A percentile compares a stretch with the other conserved stretches of the same genome.
Conservation (phyloP, 495 filamentous ascomycete species). For the Talaromyces borbonicus region DNA sequence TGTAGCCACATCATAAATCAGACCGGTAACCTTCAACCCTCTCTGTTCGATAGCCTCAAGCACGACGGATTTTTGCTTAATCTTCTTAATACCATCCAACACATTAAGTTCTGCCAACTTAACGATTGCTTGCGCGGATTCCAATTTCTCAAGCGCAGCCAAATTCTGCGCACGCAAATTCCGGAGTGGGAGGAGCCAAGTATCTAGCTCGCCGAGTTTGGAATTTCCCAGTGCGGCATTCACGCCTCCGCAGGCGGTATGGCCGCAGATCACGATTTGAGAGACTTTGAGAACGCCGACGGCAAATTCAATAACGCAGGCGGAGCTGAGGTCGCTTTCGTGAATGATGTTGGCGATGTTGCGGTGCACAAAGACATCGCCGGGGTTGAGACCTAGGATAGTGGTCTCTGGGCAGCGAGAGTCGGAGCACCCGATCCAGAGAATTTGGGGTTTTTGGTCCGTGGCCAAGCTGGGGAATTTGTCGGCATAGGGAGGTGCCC, state of each 20-base stretch:
- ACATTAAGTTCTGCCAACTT: constrained; percentile 63
- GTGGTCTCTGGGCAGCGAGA: constrained; percentile 83
- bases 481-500: constrained; percentile 50
- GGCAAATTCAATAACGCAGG: constrained; percentile 76
- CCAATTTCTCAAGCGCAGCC: constrained; percentile 36
- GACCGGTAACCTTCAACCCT: constrained; percentile 63
- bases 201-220: constrained; percentile 69
- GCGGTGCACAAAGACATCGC: constrained; percentile 88
- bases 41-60: constrained; percentile 57
- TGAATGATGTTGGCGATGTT: constrained; percentile 89
- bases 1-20: constrained; percentile 55
- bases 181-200: constrained; percentile 67
- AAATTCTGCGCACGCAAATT: constrained; percentile 47
- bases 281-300: constrained; percentile 65
- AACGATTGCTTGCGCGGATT: constrained; percentile 33
- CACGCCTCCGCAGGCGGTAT: constrained; percentile 73
- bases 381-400: constrained; percentile 67
- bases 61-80: constrained; percentile 51
- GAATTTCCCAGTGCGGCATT: constrained; percentile 55
- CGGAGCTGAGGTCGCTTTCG: constrained; percentile 63
- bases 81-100: constrained; percentile 48
- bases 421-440: constrained; percentile 93
- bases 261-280: constrained; percentile 78
- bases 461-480: constrained; percentile 60
- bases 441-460: constrained; percentile 66